Evolutionary conservation across 2,329 filamentous ascomycete species (phyloP), one percentile per base, ranked within the genome.

Genomic region (Aspergillus quadricinctus): DNA sequence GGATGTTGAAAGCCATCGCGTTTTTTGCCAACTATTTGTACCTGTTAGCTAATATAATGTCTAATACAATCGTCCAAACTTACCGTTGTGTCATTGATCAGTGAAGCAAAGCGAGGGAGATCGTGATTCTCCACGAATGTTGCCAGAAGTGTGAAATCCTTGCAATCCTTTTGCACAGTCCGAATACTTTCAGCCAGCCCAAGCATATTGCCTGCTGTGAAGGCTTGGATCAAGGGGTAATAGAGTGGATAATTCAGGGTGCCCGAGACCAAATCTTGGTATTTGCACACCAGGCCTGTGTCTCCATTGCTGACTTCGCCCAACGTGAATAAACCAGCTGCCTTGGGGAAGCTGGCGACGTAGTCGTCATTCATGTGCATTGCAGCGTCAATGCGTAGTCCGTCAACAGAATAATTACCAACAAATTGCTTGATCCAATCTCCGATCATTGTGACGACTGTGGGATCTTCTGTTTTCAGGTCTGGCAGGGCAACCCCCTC

Each of bases 61-160:
- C n/a, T 8, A 37, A 14, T 19, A 29, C 35, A 10, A 2, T 21
- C 10, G 21, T 14, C 4, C 29, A 29, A 25, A 55, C 65, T 29
- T 65, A 70, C 68, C 2, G 81, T 71, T 7, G 78, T 68, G 62
- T 88, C 84, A n/a, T 74, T 67, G 50, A 79, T 83, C 54, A 77
- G 65, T 56, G 72, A 78, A 3, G 80, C 67, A 67, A 83, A 84
- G 7, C 83, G 81, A 4, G 78, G 62, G 52, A 81, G 76, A 64
- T 86, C 83, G 63, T 86, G 83, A 66, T 85, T 86, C 65, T 86
- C 83, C 3, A 81, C 67, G 62, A 86, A 86, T 0, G 74, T 77
- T 6, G 75, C 80, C 11, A 84, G 72, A 9, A 75, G 72, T 1
- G 75, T 71, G 1, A 78, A 73, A 61, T 84, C 76, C 1, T 61